Evolutionary conservation across 345 rosid species (phyloP), one percentile per base, ranked within the genome.

Genomic region (Mangifera indica): DNA sequence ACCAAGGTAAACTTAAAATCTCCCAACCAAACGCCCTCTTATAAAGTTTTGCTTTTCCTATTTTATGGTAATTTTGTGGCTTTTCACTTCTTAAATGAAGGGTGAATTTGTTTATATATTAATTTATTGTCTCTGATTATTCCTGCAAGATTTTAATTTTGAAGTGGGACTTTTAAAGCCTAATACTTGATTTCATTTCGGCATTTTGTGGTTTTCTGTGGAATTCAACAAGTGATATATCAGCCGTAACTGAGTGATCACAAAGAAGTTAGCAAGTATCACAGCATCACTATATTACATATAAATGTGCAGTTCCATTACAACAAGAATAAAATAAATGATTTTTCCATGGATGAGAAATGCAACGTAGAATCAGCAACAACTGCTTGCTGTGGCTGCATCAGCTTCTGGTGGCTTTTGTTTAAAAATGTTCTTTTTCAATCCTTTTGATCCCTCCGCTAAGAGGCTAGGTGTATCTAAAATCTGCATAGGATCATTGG

Each of bases 381-480:
- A 82, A 61, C 86, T 11, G 51, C 88, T 34, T 34, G 37, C 72
- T 0, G 81, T 10, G 5, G 78, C 13, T 21, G 70, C 83, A 53
- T 76, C 78, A 0, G 69, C 10, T 60, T 76, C 69, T 1, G 78
- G 84, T 7, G 74, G 83, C 60, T 80, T 76, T 77, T 82, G 78
- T 56, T 75, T 76, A 34, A 85, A 82, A 32, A 85, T 85, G 80
- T 85, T 85, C 84, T 73, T 85, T 55, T 77, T 85, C 46, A 72
- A 34, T 8, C 86, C 84, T 61, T 67, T 78, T 15, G 84, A 82
- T n/a, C 84, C 86, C 76, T 85, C 88, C 0, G 83, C 84, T 66
- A 85, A 64, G 13, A 82, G 84, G 66, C 80, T 85, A 2, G 86
- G 86, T 34, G 88, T 85, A 15, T 85, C 86, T 66, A 85, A 77